phyloP scores from a whole-genome alignment of 2,329 filamentous ascomycete species.

The Shiraia bambusicola region DNA sequence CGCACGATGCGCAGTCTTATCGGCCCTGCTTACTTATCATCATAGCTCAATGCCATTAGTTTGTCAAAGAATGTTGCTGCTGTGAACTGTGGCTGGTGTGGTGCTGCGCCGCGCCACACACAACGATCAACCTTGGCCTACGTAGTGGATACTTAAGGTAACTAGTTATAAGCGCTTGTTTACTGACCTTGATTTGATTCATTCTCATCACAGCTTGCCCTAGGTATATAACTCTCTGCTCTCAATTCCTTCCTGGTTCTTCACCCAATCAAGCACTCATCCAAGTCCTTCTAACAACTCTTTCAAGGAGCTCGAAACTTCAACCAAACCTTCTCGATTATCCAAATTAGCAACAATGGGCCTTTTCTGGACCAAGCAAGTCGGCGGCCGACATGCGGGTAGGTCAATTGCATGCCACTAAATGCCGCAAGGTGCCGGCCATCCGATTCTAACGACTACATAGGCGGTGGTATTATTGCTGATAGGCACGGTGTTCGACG shows the following conservation, averaged over 20 bases:
- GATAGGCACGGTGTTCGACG: constrained; percentile 55
- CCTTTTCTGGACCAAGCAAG: constrained; percentile 52
- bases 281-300: background rate
- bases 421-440: constrained; percentile 6
- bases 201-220: constrained; percentile 10
- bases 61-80: no score
- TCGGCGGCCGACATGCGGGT: constrained; percentile 48
- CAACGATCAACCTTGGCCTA: constrained; percentile 9
- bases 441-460: constrained; percentile 19
- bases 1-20: no score
- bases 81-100: background rate
- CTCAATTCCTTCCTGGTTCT: constrained; percentile 1
- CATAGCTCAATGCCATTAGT: no score
- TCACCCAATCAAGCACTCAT: constrained; percentile 6
- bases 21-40: no score
- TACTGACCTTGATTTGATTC: constrained; percentile 15
- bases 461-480: constrained; percentile 54
- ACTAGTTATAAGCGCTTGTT: constrained; percentile 6
- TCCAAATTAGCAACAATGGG: constrained; percentile 37
- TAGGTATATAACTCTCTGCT: constrained; percentile 19
- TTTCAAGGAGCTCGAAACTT: background rate
- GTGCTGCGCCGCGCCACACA: background rate
- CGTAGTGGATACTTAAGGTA: constrained; percentile 5
- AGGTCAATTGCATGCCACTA: constrained; percentile 17
- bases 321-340: constrained; percentile 1